Percentiles rank a stretch among this genome's conserved stretches.
These are phyloP conservation scores for Leccinum disarticulatum DNA, from an alignment of 768 basidiomycete genomes.

Conservation along the genomic window DNA sequence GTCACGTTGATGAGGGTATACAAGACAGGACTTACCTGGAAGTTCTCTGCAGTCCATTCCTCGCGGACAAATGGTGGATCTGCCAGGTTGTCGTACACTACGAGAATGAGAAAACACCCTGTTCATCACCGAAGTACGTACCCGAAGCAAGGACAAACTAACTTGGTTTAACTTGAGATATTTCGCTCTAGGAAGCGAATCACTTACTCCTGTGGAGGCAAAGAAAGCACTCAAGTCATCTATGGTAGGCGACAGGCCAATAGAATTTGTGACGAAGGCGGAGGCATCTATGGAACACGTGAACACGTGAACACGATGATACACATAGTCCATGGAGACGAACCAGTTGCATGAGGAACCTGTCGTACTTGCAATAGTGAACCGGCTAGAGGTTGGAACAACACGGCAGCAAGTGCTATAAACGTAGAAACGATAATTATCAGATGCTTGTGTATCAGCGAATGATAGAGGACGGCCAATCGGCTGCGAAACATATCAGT, in stretches of 20 bases:
- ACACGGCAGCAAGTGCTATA: constrained; percentile 43
- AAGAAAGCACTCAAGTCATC: constrained; percentile 50
- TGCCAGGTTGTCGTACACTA: constrained; percentile 39
- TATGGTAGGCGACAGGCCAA: constrained; percentile 49
- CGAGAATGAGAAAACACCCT: not conserved
- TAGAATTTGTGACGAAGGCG: constrained; percentile 41
- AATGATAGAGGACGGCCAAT: constrained; percentile 41
- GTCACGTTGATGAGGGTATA: not conserved
- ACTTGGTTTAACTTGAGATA: constrained; percentile 25
- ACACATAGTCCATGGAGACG: constrained; percentile 10
- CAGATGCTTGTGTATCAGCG: constrained; percentile 52
- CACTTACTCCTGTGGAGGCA: constrained; percentile 56
- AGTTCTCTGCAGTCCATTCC: constrained; percentile 55
- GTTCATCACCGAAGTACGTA: constrained; percentile 2
- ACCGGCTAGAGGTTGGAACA: constrained; percentile 60
- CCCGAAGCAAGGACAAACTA: constrained; percentile 33
- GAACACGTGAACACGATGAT: constrained; percentile 2
- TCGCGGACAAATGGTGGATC: constrained; percentile 59
- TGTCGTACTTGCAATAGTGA: constrained; percentile 31
- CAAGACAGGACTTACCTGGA: constrained; percentile 37
- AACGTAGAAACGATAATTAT: constrained; percentile 53
- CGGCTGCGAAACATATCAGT: constrained; percentile 37
- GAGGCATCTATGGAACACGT: constrained; percentile 29
- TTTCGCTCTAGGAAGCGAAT: not conserved
- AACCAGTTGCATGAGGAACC: constrained; percentile 18